Evolutionary conservation across 768 basidiomycete species (phyloP).

Genomic region (Vishniacozyma victoriae): DNA sequence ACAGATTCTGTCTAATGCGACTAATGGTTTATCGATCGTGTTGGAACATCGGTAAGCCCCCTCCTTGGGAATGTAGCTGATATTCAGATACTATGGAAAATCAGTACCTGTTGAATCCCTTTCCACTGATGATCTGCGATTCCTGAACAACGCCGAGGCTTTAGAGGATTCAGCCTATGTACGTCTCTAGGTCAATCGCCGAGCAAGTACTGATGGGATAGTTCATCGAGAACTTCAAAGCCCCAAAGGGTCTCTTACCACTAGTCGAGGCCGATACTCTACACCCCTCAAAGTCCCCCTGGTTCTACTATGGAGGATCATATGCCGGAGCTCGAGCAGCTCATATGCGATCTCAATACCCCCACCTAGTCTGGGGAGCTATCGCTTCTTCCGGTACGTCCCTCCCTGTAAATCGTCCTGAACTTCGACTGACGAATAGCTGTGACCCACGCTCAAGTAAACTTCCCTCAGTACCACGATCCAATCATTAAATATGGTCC

Average conservation of each 20-base stretch:
- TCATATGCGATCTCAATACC: slow-evolving; percentile 80
- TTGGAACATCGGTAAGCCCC: slow-evolving; percentile 70
- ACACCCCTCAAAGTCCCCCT: slow-evolving; percentile 52
- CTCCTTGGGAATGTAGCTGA: not conserved
- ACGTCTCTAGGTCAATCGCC: not conserved
- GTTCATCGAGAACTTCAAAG: slow-evolving; percentile 77
- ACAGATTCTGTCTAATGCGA: slow-evolving; percentile 75
- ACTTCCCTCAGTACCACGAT: slow-evolving; percentile 85
- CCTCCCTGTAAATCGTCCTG: not conserved
- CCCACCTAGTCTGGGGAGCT: slow-evolving; percentile 79
- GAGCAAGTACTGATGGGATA: not conserved
- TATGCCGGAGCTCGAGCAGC: slow-evolving; percentile 92
- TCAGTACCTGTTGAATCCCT: slow-evolving; percentile 72
- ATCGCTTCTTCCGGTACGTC: slow-evolving; percentile 71
- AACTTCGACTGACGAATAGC: slow-evolving; percentile 46
- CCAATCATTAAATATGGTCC: slow-evolving; percentile 64
- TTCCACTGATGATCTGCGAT: slow-evolving; percentile 76
- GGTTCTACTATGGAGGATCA: slow-evolving; percentile 75
- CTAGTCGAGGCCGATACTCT: slow-evolving; percentile 53
- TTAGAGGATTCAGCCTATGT: slow-evolving; percentile 78
- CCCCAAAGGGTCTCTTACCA: slow-evolving; percentile 46
- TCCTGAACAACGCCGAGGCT: slow-evolving; percentile 82
- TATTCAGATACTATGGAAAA: slow-evolving; percentile 58
- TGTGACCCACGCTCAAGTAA: slow-evolving; percentile 75
- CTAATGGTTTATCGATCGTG: slow-evolving; percentile 82